Evolutionary conservation across 148 eudicot genomes (phyloP).

Genomic region (Vaccinium myrtillus): DNA sequence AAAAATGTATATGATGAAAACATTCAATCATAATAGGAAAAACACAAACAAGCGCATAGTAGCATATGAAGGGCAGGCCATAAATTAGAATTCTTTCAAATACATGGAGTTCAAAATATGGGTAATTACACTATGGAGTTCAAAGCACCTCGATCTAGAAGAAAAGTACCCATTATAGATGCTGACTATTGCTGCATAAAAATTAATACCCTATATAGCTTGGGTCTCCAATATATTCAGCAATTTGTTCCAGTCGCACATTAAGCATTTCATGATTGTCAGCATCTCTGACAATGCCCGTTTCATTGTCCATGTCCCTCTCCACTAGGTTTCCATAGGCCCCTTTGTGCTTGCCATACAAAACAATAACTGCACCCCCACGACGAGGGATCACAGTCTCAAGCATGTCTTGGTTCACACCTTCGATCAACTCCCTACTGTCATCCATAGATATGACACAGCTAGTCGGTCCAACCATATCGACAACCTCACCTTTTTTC

Average conservation of each 20-base stretch:
- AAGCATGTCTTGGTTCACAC: conserved; percentile 67
- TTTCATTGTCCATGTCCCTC: conserved; percentile 60
- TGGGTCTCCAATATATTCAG: conserved; percentile 86
- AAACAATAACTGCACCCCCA: conserved; percentile 77
- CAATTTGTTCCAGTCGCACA: conserved; percentile 80
- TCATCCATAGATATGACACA: conserved; percentile 89
- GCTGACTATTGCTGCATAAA: not conserved
- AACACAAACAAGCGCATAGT: not conserved
- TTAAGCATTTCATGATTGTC: conserved; percentile 63
- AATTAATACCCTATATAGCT: conserved; percentile 71
- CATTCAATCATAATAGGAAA: not conserved
- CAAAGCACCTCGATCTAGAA: conserved; percentile 13
- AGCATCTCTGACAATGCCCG: conserved; percentile 74
- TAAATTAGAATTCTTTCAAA: not conserved
- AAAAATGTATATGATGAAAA: not conserved
- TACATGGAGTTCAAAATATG: too few relatives aligned
- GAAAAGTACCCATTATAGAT: not conserved
- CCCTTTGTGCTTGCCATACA: conserved; percentile 81
- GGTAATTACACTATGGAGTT: not conserved
- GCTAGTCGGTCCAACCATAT: conserved; percentile 74
- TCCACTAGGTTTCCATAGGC: conserved; percentile 79
- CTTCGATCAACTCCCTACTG: conserved; percentile 70
- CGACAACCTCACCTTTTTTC: conserved; percentile 79
- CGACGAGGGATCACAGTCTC: conserved; percentile 83
- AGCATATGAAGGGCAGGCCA: not conserved